phyloP scores from a whole-genome alignment of 2,329 filamentous ascomycete species.

The Alternaria triticimaculans region DNA sequence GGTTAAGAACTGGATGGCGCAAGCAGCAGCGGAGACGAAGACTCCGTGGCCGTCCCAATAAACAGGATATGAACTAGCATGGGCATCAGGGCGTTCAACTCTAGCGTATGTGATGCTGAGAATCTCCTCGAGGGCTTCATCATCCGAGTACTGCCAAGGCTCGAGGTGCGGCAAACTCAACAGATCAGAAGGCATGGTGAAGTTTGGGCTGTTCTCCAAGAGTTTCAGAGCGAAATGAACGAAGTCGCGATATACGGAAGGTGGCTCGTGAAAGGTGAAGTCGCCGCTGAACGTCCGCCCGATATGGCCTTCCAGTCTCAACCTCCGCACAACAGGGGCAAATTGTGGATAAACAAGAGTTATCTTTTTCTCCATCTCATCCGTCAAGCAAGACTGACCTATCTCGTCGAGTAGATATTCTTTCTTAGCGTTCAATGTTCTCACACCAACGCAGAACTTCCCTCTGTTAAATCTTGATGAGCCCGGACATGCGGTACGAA shows the following conservation, averaged over 20 bases:
- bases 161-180: not conserved
- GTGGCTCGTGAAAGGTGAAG: not conserved
- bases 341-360: not conserved
- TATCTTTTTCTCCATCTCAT: no score
- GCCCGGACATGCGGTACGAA: not conserved
- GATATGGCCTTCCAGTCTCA: no score
- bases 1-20: not conserved
- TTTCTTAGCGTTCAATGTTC: no score
- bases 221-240: fast-evolving
- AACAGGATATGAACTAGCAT: no score
- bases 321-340: fast-evolving
- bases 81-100: no score
- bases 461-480: no score
- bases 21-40: not conserved
- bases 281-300: no score
- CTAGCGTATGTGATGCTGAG: fast-evolving
- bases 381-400: no score
- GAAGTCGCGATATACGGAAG: not conserved
- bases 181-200: fast-evolving
- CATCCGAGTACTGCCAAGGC: not conserved
- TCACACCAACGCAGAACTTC: fast-evolving
- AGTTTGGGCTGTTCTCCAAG: fast-evolving
- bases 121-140: not conserved
- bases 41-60: no score
- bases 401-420: no score